phyloP scores from a whole-genome alignment of 2,329 filamentous ascomycete genomes.

The Aotearoamyces nothofagi region DNA sequence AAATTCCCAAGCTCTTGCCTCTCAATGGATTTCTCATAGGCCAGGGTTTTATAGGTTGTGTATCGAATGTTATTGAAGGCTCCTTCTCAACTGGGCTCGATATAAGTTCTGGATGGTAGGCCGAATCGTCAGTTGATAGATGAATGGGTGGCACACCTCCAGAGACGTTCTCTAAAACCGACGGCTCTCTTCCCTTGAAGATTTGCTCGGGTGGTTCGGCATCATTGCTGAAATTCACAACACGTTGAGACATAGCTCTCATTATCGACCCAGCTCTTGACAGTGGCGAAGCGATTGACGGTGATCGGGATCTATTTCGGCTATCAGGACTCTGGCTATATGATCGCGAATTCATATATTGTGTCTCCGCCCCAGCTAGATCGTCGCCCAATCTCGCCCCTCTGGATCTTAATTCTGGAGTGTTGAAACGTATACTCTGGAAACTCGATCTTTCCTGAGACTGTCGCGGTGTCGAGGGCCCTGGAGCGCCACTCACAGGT shows the following conservation, averaged over 20 bases:
- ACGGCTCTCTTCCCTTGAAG: conserved; percentile 17
- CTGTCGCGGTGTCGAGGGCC: conserved; percentile 22
- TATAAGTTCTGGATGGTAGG: conserved; percentile 9
- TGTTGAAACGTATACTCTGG: conserved; percentile 36
- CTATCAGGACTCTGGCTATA: conserved; percentile 37
- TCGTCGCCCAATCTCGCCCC: conserved; percentile 44
- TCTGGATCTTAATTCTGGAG: conserved; percentile 20
- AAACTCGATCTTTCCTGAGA: conserved; percentile 33
- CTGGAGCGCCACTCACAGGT: conserved; percentile 33
- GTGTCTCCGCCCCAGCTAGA: conserved; percentile 42
- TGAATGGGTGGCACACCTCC: conserved; percentile 5
- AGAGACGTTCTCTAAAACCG: conserved; percentile 2
- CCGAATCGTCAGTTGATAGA: conserved; percentile 18
- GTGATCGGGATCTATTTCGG: conserved; percentile 32
- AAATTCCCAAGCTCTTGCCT: conserved; percentile 75
- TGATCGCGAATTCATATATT: conserved; percentile 30
- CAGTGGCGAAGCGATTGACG: conserved; percentile 50
- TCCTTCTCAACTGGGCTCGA: conserved; percentile 17
- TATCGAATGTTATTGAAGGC: conserved; percentile 5
- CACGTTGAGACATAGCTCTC: conserved; percentile 84
- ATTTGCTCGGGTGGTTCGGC: conserved; percentile 64
- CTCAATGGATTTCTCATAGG: conserved; percentile 60
- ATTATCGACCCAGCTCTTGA: conserved; percentile 61
- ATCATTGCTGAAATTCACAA: conserved; percentile 94
- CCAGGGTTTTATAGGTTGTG: conserved; percentile 12